Percentiles rank a stretch among this genome's conserved stretches.
Conservation (phyloP, 176 grass and related monocot genomes). For the Puccinellia tenuiflora region DNA sequence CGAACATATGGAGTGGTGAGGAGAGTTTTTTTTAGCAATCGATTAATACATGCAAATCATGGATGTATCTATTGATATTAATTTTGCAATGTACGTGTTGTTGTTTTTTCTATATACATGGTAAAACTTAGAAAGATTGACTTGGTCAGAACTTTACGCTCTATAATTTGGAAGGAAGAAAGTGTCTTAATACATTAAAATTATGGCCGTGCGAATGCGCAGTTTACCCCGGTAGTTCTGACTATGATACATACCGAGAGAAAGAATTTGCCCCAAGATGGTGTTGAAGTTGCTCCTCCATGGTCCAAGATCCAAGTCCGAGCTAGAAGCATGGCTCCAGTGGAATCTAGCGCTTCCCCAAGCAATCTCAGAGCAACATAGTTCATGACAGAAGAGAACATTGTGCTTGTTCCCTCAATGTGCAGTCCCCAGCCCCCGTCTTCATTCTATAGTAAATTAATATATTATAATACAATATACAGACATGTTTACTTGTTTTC, state of each 20-base stretch:
- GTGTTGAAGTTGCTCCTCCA: conserved; percentile 72
- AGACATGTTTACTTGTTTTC: not conserved
- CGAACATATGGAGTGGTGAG: no score
- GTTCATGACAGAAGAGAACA: conserved; percentile 77
- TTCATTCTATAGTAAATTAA: conserved; percentile 53
- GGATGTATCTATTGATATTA: no score
- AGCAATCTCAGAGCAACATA: conserved; percentile 86
- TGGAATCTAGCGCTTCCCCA: conserved; percentile 54
- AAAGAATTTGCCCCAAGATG: conserved; percentile 94
- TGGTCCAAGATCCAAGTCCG: conserved; percentile 79
- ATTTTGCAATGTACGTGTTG: no score
- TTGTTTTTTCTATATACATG: no score
- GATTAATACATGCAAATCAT: no score
- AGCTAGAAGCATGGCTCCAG: conserved; percentile 74
- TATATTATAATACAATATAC: not conserved
- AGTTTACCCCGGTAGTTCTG: no score
- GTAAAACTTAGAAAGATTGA: no score
- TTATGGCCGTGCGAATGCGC: no score
- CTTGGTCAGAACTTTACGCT: no score
- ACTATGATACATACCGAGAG: conserved; percentile 70
- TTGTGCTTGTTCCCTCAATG: conserved; percentile 76
- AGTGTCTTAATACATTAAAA: no score
- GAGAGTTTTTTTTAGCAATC: no score
- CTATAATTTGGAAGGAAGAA: no score
- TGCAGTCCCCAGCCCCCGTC: conserved; percentile 93